These are phyloP conservation scores for Wickerhamomyces bisporus DNA, from an alignment of 805 yeast species.

Conservation along the genomic window DNA sequence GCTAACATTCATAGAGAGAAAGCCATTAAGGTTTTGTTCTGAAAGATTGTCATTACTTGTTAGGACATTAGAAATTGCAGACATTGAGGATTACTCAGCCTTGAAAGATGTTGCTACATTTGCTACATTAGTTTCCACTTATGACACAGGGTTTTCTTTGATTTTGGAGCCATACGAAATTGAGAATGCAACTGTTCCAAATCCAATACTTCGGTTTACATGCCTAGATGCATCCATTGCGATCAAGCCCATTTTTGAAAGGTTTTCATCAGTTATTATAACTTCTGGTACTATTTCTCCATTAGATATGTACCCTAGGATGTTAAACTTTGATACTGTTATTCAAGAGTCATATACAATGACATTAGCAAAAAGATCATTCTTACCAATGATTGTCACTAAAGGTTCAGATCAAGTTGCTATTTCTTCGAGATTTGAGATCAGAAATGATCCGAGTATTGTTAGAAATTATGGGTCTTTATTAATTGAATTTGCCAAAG, in stretches of 20 bases:
- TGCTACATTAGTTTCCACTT: constrained; percentile 93
- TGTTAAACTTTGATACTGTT: constrained; percentile 91
- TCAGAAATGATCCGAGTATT: constrained; percentile 95
- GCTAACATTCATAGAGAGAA: constrained; percentile 84
- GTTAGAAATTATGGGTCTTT: constrained; percentile 95
- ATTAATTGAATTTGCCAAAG: constrained; percentile 85
- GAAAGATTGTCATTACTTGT: constrained; percentile 87
- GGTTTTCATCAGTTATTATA: constrained; percentile 86
- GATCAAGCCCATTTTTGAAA: constrained; percentile 92
- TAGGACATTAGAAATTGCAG: constrained; percentile 79
- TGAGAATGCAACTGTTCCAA: constrained; percentile 90
- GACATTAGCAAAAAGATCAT: constrained; percentile 89
- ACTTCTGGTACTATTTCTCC: constrained; percentile 99
- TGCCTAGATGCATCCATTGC: constrained; percentile 98
- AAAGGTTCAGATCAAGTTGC: constrained; percentile 98
- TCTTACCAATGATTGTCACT: constrained; percentile 92
- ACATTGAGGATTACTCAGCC: constrained; percentile 89
- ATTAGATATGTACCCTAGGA: constrained; percentile 95
- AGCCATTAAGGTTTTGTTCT: constrained; percentile 88
- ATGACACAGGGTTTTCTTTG: constrained; percentile 86
- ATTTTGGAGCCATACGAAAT: constrained; percentile 95
- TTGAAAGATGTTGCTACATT: constrained; percentile 94
- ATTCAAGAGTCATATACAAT: constrained; percentile 92
- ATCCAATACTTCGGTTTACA: constrained; percentile 88
- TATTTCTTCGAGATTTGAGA: constrained; percentile 92